Conservation (phyloP, 192 early-diverging fungal species). For the Umbelopsis sp. region DNA sequence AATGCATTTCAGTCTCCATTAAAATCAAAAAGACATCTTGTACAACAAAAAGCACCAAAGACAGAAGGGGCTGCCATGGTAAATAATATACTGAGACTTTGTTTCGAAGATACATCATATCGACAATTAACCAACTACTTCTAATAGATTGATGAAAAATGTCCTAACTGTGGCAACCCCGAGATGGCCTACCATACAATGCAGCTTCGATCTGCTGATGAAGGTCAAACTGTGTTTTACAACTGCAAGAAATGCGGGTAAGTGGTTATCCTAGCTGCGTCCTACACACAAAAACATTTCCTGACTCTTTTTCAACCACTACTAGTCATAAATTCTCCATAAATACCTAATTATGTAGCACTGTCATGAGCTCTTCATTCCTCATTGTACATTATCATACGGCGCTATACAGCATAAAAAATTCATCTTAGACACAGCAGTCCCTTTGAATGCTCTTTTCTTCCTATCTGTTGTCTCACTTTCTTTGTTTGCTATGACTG, state of each 20-base stretch:
- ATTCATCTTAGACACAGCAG: too few species aligned
- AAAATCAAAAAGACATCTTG: slow-evolving; percentile 69
- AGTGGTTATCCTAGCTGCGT: slow-evolving; percentile 1
- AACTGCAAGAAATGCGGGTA: slow-evolving; percentile 95
- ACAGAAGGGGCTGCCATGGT: slow-evolving; percentile 53
- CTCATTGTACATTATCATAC: slow-evolving; percentile 9
- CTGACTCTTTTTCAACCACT: not conserved
- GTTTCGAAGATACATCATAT: not conserved
- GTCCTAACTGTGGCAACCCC: slow-evolving; percentile 88
- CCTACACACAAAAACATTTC: not conserved
- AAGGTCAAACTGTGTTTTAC: slow-evolving; percentile 99
- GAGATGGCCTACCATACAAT: slow-evolving; percentile 97
- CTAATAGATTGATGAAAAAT: slow-evolving; percentile 88
- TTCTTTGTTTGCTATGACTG: not conserved
- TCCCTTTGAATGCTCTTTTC: not conserved
- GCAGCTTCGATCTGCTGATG: slow-evolving; percentile 97
- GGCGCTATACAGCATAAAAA: not conserved
- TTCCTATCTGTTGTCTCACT: not conserved
- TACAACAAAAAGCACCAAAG: slow-evolving; percentile 43
- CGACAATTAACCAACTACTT: not conserved
- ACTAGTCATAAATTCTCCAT: slow-evolving; percentile 26
- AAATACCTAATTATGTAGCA: slow-evolving; percentile 12
- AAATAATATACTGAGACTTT: not conserved
- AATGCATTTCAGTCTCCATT: slow-evolving; percentile 80
- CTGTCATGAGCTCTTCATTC: slow-evolving; percentile 11